These are phyloP conservation scores for Cryptosporidium tyzzeri DNA, from an alignment of 169 alveolate genomes.

Conservation along the genomic window DNA sequence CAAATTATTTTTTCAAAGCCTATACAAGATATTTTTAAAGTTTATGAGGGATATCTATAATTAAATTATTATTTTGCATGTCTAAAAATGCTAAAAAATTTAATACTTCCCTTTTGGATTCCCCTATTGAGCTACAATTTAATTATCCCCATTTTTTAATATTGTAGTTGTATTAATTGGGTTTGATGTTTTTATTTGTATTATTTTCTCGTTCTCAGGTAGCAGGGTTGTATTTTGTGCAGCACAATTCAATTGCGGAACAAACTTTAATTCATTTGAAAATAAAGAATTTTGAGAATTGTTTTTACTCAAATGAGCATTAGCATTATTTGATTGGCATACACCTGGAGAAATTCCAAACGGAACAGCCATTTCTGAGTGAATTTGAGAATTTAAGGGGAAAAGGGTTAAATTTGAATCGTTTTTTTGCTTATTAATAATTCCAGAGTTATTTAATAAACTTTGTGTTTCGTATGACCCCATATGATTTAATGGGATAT, in stretches of 20 bases:
- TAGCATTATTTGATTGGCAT: background rate
- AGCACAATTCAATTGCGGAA: background rate
- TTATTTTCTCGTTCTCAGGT: background rate
- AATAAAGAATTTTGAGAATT: background rate
- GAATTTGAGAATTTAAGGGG: constrained; percentile 13
- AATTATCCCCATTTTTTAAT: constrained; percentile 13
- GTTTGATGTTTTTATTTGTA: background rate
- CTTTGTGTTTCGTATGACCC: constrained; percentile 36
- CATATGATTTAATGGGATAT: constrained; percentile 26
- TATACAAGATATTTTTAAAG: constrained; percentile 21
- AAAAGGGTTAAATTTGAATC: constrained; percentile 31
- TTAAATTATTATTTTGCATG: background rate
- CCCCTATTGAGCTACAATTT: constrained; percentile 5
- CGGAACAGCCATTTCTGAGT: constrained; percentile 8
- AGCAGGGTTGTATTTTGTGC: background rate
- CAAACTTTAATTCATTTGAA: constrained; percentile 20
- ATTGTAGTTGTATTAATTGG: background rate
- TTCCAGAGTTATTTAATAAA: background rate
- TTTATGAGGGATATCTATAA: constrained; percentile 33
- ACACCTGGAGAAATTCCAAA: constrained; percentile 1
- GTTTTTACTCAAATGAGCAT: background rate
- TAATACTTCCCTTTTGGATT: constrained; percentile 12
- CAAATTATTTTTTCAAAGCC: constrained; percentile 51
- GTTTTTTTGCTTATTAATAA: constrained; percentile 38
- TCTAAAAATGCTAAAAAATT: background rate